Conservation (phyloP, 805 yeast genomes). For the Peterozyma xylosa region DNA sequence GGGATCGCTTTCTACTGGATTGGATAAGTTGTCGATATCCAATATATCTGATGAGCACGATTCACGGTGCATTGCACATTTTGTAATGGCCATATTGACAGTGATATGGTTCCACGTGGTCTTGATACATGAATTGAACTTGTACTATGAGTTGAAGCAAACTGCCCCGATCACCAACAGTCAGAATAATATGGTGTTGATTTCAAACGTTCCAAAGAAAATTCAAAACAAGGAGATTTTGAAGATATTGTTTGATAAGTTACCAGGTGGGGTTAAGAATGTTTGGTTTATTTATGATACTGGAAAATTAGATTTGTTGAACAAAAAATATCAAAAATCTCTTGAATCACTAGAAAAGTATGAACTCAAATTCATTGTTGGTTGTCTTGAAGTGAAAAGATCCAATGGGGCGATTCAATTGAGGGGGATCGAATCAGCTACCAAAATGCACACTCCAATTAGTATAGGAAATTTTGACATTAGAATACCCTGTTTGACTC, state of each 20-base stretch:
- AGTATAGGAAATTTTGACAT: conserved; percentile 9
- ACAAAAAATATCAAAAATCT: conserved; percentile 19
- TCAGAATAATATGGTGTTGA: conserved; percentile 21
- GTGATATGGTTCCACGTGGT: conserved; percentile 50
- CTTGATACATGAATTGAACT: conserved; percentile 47
- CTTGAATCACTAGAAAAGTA: conserved; percentile 30
- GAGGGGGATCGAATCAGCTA: conserved; percentile 4
- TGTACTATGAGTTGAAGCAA: conserved; percentile 42
- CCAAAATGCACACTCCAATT: conserved; percentile 13
- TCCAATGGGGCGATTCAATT: not conserved
- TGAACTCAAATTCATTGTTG: conserved; percentile 16
- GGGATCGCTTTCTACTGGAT: conserved; percentile 27
- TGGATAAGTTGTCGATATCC: conserved; percentile 67
- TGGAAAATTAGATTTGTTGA: conserved; percentile 24
- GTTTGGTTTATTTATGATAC: conserved; percentile 54
- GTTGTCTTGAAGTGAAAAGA: conserved; percentile 15
- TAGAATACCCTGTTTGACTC: conserved; percentile 14
- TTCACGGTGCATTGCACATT: conserved; percentile 50
- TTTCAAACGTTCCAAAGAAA: conserved; percentile 37
- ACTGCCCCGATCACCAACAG: conserved; percentile 24
- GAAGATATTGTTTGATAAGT: conserved; percentile 22
- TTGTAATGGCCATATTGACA: conserved; percentile 47
- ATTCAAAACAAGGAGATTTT: conserved; percentile 21
- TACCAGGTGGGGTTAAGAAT: conserved; percentile 48
- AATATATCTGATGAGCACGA: conserved; percentile 52